Base-by-base conservation (phyloP, 805 yeast species). In the Debaryomyces hansenii region DNA sequence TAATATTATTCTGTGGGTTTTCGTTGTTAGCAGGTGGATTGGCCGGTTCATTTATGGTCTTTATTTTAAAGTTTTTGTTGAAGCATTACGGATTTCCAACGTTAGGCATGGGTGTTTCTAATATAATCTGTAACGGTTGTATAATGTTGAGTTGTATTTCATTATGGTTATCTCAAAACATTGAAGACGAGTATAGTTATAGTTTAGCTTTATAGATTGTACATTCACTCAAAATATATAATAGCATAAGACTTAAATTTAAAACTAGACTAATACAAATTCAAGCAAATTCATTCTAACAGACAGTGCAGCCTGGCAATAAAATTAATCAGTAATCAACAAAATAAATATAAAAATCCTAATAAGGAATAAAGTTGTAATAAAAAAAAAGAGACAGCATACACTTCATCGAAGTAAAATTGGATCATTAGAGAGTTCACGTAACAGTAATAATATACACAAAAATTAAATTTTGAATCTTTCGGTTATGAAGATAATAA, bases 111-210 rank as follows among this genome's bases (percentile, higher is more conserved):
- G 99, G 98, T 14, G 79, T 90, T 18, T 83, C 89, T 48, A 92
- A 92, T 67, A 91, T 94, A 35, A 78, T 86, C 18, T 83, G 89
- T 38, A 90, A 91, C 58, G 79, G 81, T 6, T 74, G 85, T 50
- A 81, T 92, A 31, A 87, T 92, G 90, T 69, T 89, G 56, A 90
- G 97, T 71, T 91, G 97, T 66, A 82, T 89, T 40, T 75, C 85
- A 7, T 72, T 94, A 57, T 94, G 99, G 99, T 72, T 92, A 44
- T 90, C 96, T 18, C 98, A 92, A 64, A 94, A 90, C 64, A 84
- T 90, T 48, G 97, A 94, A 65, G 98, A 94, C 61, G 98, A 92
- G 66, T 92, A 91, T 68, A 87, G 95, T 52, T 92, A 94, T 64
- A 86, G 96, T 39, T 79, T 91, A 63, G 90, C 96, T 27, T 72